These are phyloP conservation scores for Knoxia roxburghii DNA, from an alignment of 257 asterid genomes.

Conservation along the genomic window DNA sequence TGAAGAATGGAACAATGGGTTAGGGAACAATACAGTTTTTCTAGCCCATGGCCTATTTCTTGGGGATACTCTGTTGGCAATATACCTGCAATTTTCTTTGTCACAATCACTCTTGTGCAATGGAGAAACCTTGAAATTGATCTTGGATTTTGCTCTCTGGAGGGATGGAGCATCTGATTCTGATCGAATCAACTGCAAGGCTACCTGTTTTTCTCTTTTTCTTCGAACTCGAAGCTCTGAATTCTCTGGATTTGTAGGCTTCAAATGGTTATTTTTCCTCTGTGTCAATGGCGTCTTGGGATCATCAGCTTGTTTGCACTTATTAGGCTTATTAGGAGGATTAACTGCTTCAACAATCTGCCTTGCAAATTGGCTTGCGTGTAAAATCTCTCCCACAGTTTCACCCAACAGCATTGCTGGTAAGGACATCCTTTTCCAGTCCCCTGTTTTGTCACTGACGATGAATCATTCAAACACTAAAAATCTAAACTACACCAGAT, in stretches of 20 bases:
- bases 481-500: not conserved
- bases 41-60: constrained; percentile 79
- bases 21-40: constrained; percentile 82
- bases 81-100: constrained; percentile 55
- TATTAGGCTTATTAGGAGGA: constrained; percentile 18
- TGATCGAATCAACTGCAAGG: constrained; percentile 31
- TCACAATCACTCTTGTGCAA: constrained; percentile 41
- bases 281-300: constrained; percentile 68
- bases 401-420: constrained; percentile 95
- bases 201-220: constrained; percentile 59
- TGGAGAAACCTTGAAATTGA: constrained; percentile 74
- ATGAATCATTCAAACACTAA: not conserved
- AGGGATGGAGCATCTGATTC: constrained; percentile 36
- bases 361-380: constrained; percentile 70
- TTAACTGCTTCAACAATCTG: constrained; percentile 47
- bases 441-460: constrained; percentile 28
- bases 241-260: constrained; percentile 28
- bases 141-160: constrained; percentile 59
- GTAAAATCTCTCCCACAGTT: constrained; percentile 68
- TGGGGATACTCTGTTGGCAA: constrained; percentile 79
- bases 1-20: constrained; percentile 66
- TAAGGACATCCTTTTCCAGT: constrained; percentile 73
- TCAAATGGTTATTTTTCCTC: constrained; percentile 25
- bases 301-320: constrained; percentile 34
- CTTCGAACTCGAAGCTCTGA: constrained; percentile 50